These are phyloP conservation scores for Aureobasidium subglaciale DNA, from an alignment of 2,329 filamentous ascomycete genomes.

Conservation along the genomic window DNA sequence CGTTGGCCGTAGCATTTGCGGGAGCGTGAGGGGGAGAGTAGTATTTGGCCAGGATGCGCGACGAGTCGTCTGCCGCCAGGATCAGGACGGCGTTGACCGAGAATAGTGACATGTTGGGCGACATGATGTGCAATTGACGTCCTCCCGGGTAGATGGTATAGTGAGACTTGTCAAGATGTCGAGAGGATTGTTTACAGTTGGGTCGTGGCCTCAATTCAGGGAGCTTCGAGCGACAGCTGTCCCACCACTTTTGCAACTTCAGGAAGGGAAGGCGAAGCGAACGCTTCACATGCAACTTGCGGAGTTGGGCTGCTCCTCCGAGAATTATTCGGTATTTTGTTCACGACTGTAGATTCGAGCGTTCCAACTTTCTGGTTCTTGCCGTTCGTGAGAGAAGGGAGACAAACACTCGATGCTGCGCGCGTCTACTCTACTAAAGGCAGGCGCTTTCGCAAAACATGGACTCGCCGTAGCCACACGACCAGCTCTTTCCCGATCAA, in stretches of 20 bases:
- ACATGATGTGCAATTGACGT: conserved; percentile 32
- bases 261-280: neutral
- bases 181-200: neutral
- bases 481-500: neutral
- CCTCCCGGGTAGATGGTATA: neutral
- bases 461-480: conserved; percentile 1
- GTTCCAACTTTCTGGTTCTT: neutral
- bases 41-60: conserved; percentile 91
- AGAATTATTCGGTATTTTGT: neutral
- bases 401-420: conserved; percentile 6
- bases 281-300: conserved; percentile 9
- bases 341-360: neutral
- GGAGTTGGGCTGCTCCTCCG: conserved; percentile 7
- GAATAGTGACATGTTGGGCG: conserved; percentile 49
- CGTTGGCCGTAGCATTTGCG: conserved; percentile 50
- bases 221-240: conserved; percentile 1
- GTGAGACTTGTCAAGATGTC: neutral
- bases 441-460: conserved; percentile 10
- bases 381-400: neutral
- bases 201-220: conserved; percentile 11
- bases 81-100: conserved; percentile 46
- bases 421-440: neutral
- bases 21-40: conserved; percentile 66
- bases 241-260: conserved; percentile 13
- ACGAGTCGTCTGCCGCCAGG: conserved; percentile 71